Evolutionary conservation across 345 rosid genomes (phyloP), one percentile per base, ranked within the genome.

Genomic region (Eucalyptus pauciflora): DNA sequence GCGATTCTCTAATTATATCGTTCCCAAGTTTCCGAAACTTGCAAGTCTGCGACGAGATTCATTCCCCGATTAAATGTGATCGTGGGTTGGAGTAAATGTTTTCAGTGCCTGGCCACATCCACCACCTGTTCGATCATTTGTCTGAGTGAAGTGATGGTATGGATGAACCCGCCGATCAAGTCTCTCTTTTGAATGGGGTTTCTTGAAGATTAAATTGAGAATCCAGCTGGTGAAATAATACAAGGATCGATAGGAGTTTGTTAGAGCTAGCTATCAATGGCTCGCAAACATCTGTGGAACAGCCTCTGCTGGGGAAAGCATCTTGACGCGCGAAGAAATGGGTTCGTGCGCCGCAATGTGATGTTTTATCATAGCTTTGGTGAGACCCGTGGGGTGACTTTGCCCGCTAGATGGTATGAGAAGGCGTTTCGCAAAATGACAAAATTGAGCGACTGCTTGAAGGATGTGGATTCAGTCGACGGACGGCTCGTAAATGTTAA

Each of bases 321-420:
- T 20, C 46, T 88, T 45, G 60, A 51, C 3, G 2, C 7, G 31
- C 18, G 16, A 31, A 81, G 48, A 33, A 37, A 62, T 29, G 76
- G 50, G 43, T 88, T 83, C 52, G 1, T 52, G 85, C 29, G 9
- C 48, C 0, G 16, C 22, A 83, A 56, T 52, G 80, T 81, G 29
- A 46, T 83, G 87, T 29, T 80, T n/a, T 88, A 88, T 81, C 89
- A 88, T 50, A 43, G 87, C 33, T 48, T 56, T 41, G 86, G 37
- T 29, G 87, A 88, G 46, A 16, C 87, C 76, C 49, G 31, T 52
- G 89, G 33, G 62, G 86, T 48, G 49, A 50, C 50, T 83, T 89
- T 93, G 85, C 91, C 94, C 20, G 46, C 46, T 50, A 91, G 92
- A 81, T 94, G 96, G 97, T 96, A 93, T 86, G 91, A 93, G 89